These are phyloP conservation scores for Hydrangea macrophylla DNA, from an alignment of 148 eudicot species.

Conservation along the genomic window DNA sequence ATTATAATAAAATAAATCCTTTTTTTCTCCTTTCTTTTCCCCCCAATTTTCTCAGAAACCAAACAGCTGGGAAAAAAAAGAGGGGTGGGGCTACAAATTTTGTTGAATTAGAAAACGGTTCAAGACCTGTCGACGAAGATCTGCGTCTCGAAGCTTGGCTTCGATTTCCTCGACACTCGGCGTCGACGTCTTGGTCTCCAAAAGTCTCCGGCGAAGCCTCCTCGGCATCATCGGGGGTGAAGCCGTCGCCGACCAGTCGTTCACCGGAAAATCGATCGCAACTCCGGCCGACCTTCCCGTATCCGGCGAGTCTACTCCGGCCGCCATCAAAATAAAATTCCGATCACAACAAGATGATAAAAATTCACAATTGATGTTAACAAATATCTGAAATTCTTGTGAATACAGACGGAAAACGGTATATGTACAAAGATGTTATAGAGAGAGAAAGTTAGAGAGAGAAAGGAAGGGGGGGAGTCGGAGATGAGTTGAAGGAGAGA, in stretches of 20 bases:
- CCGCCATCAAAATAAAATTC: conserved; percentile 8
- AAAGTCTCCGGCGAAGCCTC: conserved; percentile 29
- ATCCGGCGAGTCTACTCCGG: conserved; percentile 30
- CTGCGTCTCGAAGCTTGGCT: conserved; percentile 33
- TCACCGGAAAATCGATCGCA: conserved; percentile 34
- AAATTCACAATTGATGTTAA: no score
- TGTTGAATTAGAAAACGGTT: no score
- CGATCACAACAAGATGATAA: neutral
- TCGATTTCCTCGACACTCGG: conserved; percentile 36
- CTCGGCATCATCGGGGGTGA: conserved; percentile 33
- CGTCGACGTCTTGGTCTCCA: conserved; percentile 25
- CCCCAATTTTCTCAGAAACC: neutral
- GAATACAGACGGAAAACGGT: no score
- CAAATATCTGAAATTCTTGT: no score
- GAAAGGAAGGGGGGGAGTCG: no score
- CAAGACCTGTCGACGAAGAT: conserved; percentile 37
- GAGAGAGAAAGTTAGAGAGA: no score
- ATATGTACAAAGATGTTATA: no score
- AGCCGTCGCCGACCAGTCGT: conserved; percentile 20
- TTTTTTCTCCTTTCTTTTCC: neutral
- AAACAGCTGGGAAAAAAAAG: no score
- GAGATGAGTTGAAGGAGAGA: no score
- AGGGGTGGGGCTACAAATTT: no score
- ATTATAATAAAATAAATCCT: neutral
- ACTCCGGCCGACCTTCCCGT: conserved; percentile 6